These are phyloP conservation scores for Hymenochaete sp. DNA, from an alignment of 1,284 basidiomycete species.

Conservation along the genomic window DNA sequence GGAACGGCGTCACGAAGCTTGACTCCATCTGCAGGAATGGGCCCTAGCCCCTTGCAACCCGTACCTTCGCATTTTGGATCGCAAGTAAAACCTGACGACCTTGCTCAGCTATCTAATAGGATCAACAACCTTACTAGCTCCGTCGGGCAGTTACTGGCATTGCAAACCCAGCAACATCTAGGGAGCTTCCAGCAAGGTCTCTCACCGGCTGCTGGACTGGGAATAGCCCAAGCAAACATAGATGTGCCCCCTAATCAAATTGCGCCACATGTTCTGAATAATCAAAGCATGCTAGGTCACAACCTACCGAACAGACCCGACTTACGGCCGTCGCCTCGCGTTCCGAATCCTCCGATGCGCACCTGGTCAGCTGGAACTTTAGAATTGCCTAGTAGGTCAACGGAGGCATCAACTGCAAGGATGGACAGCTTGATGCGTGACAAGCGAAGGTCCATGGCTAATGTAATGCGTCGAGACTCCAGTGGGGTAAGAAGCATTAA, in stretches of 20 bases:
- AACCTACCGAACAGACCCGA: conserved; percentile 55
- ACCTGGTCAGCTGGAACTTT: conserved; percentile 76
- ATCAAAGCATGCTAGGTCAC: conserved; percentile 40
- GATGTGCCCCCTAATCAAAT: conserved; percentile 37
- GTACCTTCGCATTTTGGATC: conserved; percentile 59
- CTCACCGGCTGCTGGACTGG: conserved; percentile 31
- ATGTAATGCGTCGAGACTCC: conserved; percentile 65
- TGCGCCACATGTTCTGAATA: conserved; percentile 31
- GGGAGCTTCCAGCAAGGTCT: conserved; percentile 35
- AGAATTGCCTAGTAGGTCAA: conserved; percentile 55
- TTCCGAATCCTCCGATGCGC: conserved; percentile 60
- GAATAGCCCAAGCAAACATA: conserved; percentile 21
- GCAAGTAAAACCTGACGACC: conserved; percentile 52
- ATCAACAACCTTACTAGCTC: conserved; percentile 76
- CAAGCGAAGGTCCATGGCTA: conserved; percentile 69
- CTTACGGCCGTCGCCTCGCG: conserved; percentile 42
- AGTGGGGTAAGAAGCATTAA: conserved; percentile 45
- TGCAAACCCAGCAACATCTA: conserved; percentile 65
- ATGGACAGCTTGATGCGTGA: conserved; percentile 35
- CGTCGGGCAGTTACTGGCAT: conserved; percentile 74
- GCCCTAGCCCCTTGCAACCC: conserved; percentile 42
- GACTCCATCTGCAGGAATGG: conserved; percentile 37
- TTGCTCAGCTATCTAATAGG: conserved; percentile 70
- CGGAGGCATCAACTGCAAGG: conserved; percentile 30
- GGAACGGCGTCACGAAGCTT: conserved; percentile 26